Base-by-base conservation (phyloP, 805 yeast genomes). In the Tetrapisispora nanseiensis region DNA sequence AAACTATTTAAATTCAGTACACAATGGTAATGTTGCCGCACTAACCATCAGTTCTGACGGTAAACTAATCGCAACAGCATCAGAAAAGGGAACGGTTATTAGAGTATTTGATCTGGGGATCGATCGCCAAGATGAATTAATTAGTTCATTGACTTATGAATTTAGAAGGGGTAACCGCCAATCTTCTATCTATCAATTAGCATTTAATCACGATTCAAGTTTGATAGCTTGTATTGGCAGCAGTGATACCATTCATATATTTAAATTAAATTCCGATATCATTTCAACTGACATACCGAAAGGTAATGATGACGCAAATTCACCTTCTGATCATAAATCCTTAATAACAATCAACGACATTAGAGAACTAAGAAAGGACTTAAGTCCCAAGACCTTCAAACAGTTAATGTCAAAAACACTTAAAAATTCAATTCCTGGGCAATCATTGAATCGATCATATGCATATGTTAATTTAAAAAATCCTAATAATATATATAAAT, bases 181-280 rank as follows among this genome's bases (percentile, higher is more conserved):
- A 2, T 80, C 95, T 11, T 70, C 68, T 42, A 78, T 87, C 19
- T 76, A 74, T 50, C 80, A 86, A 36, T 65, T 87, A 42, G 68
- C 72, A 30, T 86, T 87, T 62, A 80, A 82, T 50, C 61, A 69
- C 20, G 75, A 76, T 42, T 72, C 82, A 36, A 68, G 70, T 2
- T 68, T 80, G 42, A 67, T 89, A n/a, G 78, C 82, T n/a, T 92
- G 89, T 37, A 77, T 87, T 4, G 81, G 90, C 31, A 77, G 86
- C 28, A 82, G 95, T 12, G 94, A 82, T 24, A 87, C 96, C 0
- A 83, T 87, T n/a, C 97, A 87, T 59, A 75, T 87, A 18, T 87
- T 87, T 66, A 68, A 83, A 41, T 59, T 86, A 41, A 78, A 78
- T 1, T 77, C 72, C 26, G 13, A 11, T 12, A 3, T 13, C 9